Conservation (phyloP, 352 stramenopile species). For the Aphanomyces euteiches region DNA sequence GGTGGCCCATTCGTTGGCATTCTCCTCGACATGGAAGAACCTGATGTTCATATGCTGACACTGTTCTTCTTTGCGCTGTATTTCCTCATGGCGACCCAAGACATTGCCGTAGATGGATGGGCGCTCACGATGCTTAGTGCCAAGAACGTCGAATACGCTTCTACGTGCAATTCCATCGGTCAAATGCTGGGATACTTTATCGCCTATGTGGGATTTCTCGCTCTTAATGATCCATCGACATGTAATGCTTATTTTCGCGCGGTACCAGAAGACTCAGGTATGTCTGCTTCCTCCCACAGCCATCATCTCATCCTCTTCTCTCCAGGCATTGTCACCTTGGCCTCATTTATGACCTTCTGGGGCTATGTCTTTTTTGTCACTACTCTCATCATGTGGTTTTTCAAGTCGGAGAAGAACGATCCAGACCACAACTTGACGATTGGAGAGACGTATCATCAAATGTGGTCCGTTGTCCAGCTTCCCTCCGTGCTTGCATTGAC, state of each 20-base stretch:
- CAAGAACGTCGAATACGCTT: slow-evolving; percentile 95
- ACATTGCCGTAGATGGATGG: slow-evolving; percentile 99
- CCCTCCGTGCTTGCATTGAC: slow-evolving; percentile 82
- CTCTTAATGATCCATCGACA: slow-evolving; percentile 91
- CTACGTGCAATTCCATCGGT: slow-evolving; percentile 95
- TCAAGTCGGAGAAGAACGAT: slow-evolving; percentile 85
- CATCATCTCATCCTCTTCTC: not conserved
- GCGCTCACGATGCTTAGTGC: slow-evolving; percentile 98
- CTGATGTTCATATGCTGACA: slow-evolving; percentile 92
- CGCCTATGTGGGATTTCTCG: slow-evolving; percentile 97
- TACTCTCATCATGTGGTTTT: slow-evolving; percentile 87
- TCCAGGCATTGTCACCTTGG: slow-evolving; percentile 76
- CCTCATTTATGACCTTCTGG: slow-evolving; percentile 92
- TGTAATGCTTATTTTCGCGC: slow-evolving; percentile 88
- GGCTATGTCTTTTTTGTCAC: slow-evolving; percentile 91
- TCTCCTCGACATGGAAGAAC: slow-evolving; percentile 82
- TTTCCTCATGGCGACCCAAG: slow-evolving; percentile 99
- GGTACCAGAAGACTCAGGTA: slow-evolving; percentile 41
- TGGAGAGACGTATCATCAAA: slow-evolving; percentile 85
- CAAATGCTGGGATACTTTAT: slow-evolving; percentile 98
- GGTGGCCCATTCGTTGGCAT: slow-evolving; percentile 61
- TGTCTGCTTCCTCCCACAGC: not conserved
- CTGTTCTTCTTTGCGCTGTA: slow-evolving; percentile 97
- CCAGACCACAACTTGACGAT: slow-evolving; percentile 74
- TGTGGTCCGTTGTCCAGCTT: slow-evolving; percentile 82